phyloP scores from a whole-genome alignment of 768 basidiomycete genomes.

The Gloeophyllum trabeum region DNA sequence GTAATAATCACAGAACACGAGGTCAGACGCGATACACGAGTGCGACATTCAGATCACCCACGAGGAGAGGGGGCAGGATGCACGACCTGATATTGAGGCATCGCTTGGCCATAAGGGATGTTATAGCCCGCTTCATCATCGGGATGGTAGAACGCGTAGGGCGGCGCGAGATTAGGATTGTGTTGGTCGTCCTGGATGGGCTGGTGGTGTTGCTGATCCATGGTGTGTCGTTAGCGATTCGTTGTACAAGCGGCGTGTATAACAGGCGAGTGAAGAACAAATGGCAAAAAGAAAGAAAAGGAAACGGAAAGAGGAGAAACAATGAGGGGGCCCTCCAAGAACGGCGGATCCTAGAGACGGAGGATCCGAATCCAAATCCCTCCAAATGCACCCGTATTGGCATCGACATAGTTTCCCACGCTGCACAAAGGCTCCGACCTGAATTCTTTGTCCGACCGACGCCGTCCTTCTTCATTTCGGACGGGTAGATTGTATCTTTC shows the following conservation, averaged over 20 bases:
- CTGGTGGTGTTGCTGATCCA: conserved; percentile 28
- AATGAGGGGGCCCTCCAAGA: conserved; percentile 16
- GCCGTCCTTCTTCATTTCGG: too few species aligned
- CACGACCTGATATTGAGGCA: conserved; percentile 43
- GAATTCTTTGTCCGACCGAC: too few species aligned
- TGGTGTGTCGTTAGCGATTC: conserved; percentile 31
- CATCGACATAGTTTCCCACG: background rate
- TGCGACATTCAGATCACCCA: conserved; percentile 34
- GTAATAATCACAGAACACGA: conserved; percentile 26
- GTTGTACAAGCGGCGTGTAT: conserved; percentile 3
- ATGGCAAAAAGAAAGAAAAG: conserved; percentile 23
- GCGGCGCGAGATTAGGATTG: conserved; percentile 26
- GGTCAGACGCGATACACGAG: conserved; percentile 9
- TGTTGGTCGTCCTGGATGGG: conserved; percentile 36
- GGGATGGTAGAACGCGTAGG: conserved; percentile 40
- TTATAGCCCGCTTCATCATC: conserved; percentile 47
- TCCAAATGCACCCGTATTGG: background rate
- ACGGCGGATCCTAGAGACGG: too few species aligned
- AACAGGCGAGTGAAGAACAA: conserved; percentile 10
- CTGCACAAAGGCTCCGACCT: too few species aligned
- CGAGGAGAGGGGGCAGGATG: conserved; percentile 52
- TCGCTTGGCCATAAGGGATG: conserved; percentile 41
- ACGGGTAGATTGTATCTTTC: too few species aligned
- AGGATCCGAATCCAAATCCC: background rate
- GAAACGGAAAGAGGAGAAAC: conserved; percentile 21